Evolutionary conservation across 805 yeast genomes (phyloP), one percentile per base, ranked within the genome.

Genomic region (Diddensiella santjacobensis): DNA sequence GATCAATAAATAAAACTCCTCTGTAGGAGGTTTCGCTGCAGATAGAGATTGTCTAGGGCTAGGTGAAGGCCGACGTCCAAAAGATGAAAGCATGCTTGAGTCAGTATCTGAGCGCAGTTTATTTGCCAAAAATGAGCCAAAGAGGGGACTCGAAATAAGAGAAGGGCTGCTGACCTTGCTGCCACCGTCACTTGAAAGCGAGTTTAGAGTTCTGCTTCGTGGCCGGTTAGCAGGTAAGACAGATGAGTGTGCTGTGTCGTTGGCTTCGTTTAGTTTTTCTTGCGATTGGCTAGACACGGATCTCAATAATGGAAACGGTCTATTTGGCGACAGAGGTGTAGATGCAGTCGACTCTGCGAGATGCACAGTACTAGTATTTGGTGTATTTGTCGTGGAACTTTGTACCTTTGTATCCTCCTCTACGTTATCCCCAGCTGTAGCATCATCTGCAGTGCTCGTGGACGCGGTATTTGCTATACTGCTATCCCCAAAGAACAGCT

Each of bases 141-240:
- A 49, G 5, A 51, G 51, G 19, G 49, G 48, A n/a, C 51, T 40
- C 18, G 48, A n/a, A 3, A 48, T 35, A 40, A 45, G 37, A 4
- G 33, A 11, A 10, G 17, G 17, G 42, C 40, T 44, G 10, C 45
- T n/a, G 31, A 13, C 8, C 8, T 8, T 13, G n/a, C 35, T 43
- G 4, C 18, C 29, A 11, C 36, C 40, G 26, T 45, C 49, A 4
- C 42, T 46, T 17, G 30, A 30, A 2, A 54, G 44, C 2, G 58
- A 52, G n/a, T 56, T 52, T 37, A 55, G 44, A 4, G 58, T 55
- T 15, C 51, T 41, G 29, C 53, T 47, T 22, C 58, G 41, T n/a
- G 54, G 58, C 22, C 58, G 37, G 6, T n/a, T n/a, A n/a, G n/a
- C n/a, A n/a, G n/a, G n/a, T n/a, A n/a, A n/a, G n/a, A n/a, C n/a